These are phyloP conservation scores for Chlorella sp. DNA, from an alignment of 139 green algal species.

Conservation along the genomic window DNA sequence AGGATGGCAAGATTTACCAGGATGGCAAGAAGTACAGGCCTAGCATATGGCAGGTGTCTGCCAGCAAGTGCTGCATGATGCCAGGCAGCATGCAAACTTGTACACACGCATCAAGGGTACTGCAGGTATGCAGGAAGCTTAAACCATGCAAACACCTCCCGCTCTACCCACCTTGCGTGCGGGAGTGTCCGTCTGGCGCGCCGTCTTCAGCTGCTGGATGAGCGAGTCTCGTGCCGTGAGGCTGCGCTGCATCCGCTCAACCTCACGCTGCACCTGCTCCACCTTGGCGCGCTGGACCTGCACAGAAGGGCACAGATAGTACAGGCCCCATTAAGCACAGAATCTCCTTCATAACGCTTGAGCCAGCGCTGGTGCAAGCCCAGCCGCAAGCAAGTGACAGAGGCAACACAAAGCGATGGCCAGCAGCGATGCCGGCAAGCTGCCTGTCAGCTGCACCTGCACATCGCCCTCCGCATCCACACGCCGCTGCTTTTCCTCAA, in stretches of 20 bases:
- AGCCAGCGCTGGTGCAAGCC: neutral
- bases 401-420: neutral
- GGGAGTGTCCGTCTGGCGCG: neutral
- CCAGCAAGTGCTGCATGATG: neutral
- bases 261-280: constrained; percentile 30
- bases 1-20: neutral
- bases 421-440: neutral
- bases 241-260: constrained; percentile 30
- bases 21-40: neutral
- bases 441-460: neutral
- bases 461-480: constrained; percentile 11
- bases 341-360: neutral
- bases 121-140: neutral
- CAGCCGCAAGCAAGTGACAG: neutral
- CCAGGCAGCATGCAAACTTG: neutral
- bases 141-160: neutral
- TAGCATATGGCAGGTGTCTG: neutral
- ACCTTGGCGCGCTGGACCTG: constrained; percentile 28
- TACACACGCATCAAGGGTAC: neutral
- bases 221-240: constrained; percentile 8
- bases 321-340: neutral
- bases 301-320: neutral
- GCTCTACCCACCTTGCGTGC: neutral
- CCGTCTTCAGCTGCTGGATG: constrained; percentile 31
- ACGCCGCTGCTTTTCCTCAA: constrained; percentile 23